Evolutionary conservation across 2,329 filamentous ascomycete genomes (phyloP), one percentile per base, ranked within the genome.

Genomic region (Coniochaeta sp.): DNA sequence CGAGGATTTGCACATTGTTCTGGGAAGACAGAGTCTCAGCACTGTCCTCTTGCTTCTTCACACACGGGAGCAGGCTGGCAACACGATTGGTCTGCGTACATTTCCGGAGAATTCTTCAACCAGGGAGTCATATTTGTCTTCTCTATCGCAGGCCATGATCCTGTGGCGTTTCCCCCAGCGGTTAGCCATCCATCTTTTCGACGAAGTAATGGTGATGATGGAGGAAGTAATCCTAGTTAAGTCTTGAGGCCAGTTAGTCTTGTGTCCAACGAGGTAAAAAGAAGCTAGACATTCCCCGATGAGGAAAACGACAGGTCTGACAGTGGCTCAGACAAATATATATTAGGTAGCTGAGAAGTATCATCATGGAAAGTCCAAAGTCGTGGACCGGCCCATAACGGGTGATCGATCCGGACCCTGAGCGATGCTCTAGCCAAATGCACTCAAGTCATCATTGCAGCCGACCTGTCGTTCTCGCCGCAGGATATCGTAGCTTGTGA

Each of bases 391-490:
- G 71, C 77, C 86, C 89, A 92, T 81, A 86, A 96, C 84, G 87
- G 86, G 77, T 72, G 74, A 72, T 76, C 76, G 75, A 35, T 75
- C 71, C 71, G 64, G 71, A 67, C 74, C 72, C 74, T 77, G 75
- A 72, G 76, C 83, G 83, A 91, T 95, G 80, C 92, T 97, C 92
- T 90, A 97, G 92, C 92, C 92, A 97, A 97, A 97, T 97, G 92
- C 92, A 91, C 92, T 97, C 92, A 92, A 90, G 92, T 97, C 92
- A 97, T 97, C 92, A 95, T 91, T 68, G 69, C 69, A 68, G 53
- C 54, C n/a, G n/a, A 33, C 51, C 31, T 47, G 45, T 32, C 46
- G 45, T 48, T 18, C n/a, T 22, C 45, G 24, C 28, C 24, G 14
- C 16, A 12, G 35, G 38, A 18, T 22, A 26, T 26, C 38, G 12